Evolutionary conservation across 2,329 filamentous ascomycete species (phyloP).

Genomic region (Biscogniauxia sp.): DNA sequence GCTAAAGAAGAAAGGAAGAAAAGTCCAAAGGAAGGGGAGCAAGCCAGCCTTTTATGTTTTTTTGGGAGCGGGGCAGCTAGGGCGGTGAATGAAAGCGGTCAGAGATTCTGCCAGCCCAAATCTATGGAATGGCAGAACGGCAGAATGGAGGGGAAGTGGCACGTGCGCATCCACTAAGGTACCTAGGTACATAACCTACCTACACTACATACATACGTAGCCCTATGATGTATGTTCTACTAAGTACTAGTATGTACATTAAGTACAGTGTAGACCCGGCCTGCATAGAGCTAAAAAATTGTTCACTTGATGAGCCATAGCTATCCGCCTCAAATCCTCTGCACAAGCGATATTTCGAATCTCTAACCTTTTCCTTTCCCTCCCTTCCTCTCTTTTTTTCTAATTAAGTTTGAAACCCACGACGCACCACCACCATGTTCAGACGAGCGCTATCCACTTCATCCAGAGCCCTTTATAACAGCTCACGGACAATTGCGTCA

Average conservation of each 20-base stretch:
- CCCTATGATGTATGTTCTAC: too few species aligned
- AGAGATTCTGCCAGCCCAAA: conserved; percentile 12
- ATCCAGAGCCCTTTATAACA: conserved; percentile 28
- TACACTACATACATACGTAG: too few species aligned
- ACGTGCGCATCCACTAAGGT: background rate
- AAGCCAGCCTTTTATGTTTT: conserved; percentile 12
- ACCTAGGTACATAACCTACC: too few species aligned
- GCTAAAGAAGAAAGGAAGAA: conserved; percentile 29
- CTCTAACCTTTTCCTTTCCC: conserved; percentile 9
- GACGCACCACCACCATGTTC: conserved; percentile 25
- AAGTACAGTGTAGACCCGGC: too few species aligned
- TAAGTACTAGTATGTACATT: too few species aligned
- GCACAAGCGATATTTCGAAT: conserved; percentile 7
- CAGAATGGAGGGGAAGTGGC: background rate
- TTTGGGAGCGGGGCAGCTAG: background rate
- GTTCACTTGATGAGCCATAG: conserved; percentile 1
- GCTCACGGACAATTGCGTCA: conserved; percentile 45
- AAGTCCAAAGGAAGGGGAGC: conserved; percentile 6
- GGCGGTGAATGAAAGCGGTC: conserved; percentile 25
- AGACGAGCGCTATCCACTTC: conserved; percentile 30
- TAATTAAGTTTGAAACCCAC: conserved; percentile 2
- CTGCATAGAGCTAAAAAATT: conserved; percentile 9
- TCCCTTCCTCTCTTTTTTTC: conserved; percentile 2
- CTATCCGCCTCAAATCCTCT: conserved; percentile 3
- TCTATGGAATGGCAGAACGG: background rate